A percentile compares a stretch with the other conserved stretches of the same genome.
Evolutionary conservation across 2,329 filamentous ascomycete species (phyloP).

Genomic region (Raffaelea deltoideospora): DNA sequence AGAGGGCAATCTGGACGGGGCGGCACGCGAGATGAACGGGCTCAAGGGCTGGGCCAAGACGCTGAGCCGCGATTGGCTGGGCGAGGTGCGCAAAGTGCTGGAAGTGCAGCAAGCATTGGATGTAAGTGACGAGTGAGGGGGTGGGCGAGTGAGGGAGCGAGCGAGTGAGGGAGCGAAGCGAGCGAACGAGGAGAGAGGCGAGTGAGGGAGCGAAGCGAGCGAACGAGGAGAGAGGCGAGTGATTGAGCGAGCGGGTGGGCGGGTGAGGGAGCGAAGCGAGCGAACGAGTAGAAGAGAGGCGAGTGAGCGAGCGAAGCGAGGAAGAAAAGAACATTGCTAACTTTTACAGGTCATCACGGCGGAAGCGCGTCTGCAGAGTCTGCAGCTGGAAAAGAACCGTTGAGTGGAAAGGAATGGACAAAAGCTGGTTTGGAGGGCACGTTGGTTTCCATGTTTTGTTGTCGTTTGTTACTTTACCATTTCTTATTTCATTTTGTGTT

Average conservation of each 20-base stretch:
- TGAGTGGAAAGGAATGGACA: not conserved
- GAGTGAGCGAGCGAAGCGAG: too few relatives aligned
- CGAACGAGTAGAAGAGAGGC: too few relatives aligned
- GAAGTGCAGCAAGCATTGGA: conserved; percentile 95
- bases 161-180: too few relatives aligned
- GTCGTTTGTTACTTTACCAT: not conserved
- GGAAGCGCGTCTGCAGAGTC: conserved; percentile 75
- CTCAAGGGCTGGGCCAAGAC: conserved; percentile 92
- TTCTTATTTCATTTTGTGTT: not conserved
- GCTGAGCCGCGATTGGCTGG: conserved; percentile 83
- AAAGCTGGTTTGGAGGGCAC: too few relatives aligned
- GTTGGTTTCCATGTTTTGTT: not conserved
- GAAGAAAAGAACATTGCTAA: not conserved
- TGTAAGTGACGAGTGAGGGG: conserved; percentile 38
- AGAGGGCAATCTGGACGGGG: conserved; percentile 81
- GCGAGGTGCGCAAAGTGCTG: conserved; percentile 77
- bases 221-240: too few relatives aligned
- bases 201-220: too few relatives aligned
- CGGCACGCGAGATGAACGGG: conserved; percentile 88
- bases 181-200: too few relatives aligned
- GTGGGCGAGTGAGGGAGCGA: too few relatives aligned
- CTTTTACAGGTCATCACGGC: conserved; percentile 61
- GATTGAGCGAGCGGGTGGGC: too few relatives aligned
- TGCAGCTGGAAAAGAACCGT: conserved; percentile 55
- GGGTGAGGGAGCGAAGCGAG: too few relatives aligned